phyloP scores from a whole-genome alignment of 805 yeast genomes.

The Clavispora carvajalis region DNA sequence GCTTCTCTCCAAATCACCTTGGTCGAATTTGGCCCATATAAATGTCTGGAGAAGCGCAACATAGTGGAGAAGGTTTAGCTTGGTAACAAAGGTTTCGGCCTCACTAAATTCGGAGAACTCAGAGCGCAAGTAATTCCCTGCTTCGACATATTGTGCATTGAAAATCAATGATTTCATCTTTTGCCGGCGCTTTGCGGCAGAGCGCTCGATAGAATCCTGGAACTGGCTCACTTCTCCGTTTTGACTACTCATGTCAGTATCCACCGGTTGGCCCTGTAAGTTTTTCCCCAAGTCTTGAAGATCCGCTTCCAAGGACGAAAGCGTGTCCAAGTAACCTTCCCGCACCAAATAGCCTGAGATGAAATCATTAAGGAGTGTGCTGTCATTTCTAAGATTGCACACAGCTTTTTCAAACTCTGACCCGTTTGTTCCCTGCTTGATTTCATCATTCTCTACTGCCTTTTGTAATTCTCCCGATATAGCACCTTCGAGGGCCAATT shows the following conservation, averaged over 20 bases:
- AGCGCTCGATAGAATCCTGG: background rate
- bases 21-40: constrained; percentile 16
- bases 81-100: background rate
- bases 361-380: constrained; percentile 24
- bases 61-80: constrained; percentile 16
- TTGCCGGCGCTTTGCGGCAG: constrained; percentile 1
- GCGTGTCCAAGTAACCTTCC: constrained; percentile 35
- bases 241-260: constrained; percentile 5
- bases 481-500: constrained; percentile 1
- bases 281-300: constrained; percentile 17
- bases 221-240: background rate
- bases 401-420: constrained; percentile 16
- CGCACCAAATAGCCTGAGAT: constrained; percentile 35
- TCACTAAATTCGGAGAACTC: background rate
- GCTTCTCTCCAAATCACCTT: constrained; percentile 14
- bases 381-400: constrained; percentile 23
- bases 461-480: constrained; percentile 10
- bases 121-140: constrained; percentile 2
- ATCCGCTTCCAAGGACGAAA: constrained; percentile 29
- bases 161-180: constrained; percentile 4
- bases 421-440: background rate
- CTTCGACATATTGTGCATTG: constrained; percentile 4
- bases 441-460: background rate
- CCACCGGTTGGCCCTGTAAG: background rate
- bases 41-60: constrained; percentile 18